Evolutionary conservation across 257 asterid species (phyloP), one percentile per base, ranked within the genome.

Genomic region (Salvia rosmarinus): DNA sequence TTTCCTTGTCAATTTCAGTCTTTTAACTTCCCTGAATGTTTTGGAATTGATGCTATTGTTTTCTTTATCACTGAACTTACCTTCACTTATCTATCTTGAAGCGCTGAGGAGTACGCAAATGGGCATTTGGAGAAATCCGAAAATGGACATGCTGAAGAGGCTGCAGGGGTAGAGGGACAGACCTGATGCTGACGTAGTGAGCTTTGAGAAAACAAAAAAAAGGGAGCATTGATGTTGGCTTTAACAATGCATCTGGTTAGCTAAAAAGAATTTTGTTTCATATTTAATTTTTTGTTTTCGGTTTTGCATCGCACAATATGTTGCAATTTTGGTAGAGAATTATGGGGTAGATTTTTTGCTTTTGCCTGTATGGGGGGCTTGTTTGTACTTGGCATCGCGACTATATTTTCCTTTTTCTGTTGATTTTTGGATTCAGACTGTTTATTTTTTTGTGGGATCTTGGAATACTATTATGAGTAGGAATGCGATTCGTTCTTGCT

Each of bases 281-380:
- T n/a, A 9, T 67, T 59, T 68, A 9, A 14, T 61, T 49, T 70
- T 68, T 23, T 10, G 49, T 37, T 42, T 67, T 58, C 25, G 11
- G 39, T 54, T 46, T 71, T 72, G 66, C 55, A 40, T 20, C 63
- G 82, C 81, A 80, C 83, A 74, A 71, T 73, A 69, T 67, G 76
- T 83, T 80, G 82, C 82, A 85, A 50, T 85, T 85, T 82, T 82
- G 89, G 79, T 85, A 78, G 87, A 78, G 87, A 74, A 64, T 52
- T 62, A 43, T 64, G 17, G 30, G 69, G 34, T 76, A 57, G 82
- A 46, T 79, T 71, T 71, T 68, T 16, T 64, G 16, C 43, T 39
- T 19, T 19, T 13, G 49, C 67, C 73, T 25, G 0, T 32, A 40
- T 51, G 68, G n/a, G n/a, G n/a, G n/a, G 64, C 68, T 67, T 70